Conservation (phyloP, 768 basidiomycete species). For the Royoungia palumana region DNA sequence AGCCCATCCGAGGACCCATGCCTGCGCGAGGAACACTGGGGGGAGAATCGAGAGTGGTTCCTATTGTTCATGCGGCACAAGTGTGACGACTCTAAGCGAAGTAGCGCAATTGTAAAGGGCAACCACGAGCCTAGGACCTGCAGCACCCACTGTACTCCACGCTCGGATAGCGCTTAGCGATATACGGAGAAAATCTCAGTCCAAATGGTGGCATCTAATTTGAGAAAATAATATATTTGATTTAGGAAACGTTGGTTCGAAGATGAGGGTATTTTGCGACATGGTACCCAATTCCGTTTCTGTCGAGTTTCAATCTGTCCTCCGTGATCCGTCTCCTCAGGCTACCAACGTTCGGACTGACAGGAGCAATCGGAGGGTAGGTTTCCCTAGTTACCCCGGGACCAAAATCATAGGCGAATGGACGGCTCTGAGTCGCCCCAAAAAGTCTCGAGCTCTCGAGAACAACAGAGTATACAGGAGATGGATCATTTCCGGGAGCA, state of each 20-base stretch:
- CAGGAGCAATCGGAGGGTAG: constrained; percentile 41
- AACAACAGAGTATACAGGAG: constrained; percentile 72
- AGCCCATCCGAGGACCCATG: constrained; percentile 20
- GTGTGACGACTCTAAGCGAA: constrained; percentile 2
- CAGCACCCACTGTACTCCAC: not conserved
- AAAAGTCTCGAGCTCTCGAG: constrained; percentile 78
- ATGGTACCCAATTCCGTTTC: constrained; percentile 46
- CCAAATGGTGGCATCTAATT: no score
- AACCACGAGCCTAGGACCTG: not conserved
- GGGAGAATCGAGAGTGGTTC: constrained; percentile 25
- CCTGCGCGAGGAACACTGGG: constrained; percentile 21
- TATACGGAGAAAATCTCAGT: no score
- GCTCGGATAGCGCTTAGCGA: no score
- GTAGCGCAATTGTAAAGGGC: not conserved
- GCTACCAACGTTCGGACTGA: constrained; percentile 25
- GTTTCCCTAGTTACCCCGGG: constrained; percentile 54
- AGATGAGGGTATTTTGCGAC: constrained; percentile 46
- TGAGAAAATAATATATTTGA: not conserved
- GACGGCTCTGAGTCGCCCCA: constrained; percentile 71
- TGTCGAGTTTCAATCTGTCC: constrained; percentile 30
- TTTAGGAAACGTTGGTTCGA: constrained; percentile 11
- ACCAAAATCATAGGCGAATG: constrained; percentile 81
- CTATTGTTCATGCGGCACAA: constrained; percentile 20
- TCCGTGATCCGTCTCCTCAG: constrained; percentile 16
- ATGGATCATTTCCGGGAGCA: constrained; percentile 74